Conservation (phyloP, 345 rosid species). For the Cochlearia excelsa region DNA sequence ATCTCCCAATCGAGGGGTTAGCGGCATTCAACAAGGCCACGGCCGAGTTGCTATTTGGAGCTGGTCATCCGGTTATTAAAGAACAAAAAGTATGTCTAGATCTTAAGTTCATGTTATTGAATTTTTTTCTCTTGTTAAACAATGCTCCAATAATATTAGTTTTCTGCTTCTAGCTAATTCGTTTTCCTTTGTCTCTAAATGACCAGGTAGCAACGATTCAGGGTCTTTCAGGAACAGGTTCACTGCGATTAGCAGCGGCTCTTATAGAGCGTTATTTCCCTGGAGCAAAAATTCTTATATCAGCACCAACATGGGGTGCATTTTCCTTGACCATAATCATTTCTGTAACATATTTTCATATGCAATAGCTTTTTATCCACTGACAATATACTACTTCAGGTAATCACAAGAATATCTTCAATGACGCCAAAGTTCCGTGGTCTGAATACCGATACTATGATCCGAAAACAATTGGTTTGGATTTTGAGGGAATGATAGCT, state of each 20-base stretch:
- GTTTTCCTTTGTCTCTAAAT: slow-evolving; percentile 4
- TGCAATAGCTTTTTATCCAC: not conserved
- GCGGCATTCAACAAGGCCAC: slow-evolving; percentile 89
- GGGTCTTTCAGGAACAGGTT: slow-evolving; percentile 98
- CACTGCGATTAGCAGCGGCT: slow-evolving; percentile 88
- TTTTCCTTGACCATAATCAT: slow-evolving; percentile 13
- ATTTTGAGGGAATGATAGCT: slow-evolving; percentile 93
- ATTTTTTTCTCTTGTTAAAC: slow-evolving; percentile 4
- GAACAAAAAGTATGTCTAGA: slow-evolving; percentile 60
- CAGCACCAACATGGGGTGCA: slow-evolving; percentile 93
- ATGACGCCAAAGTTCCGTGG: slow-evolving; percentile 96
- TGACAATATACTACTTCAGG: slow-evolving; percentile 46
- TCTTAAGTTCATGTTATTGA: not conserved
- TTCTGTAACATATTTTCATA: not conserved
- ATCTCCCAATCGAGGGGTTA: slow-evolving; percentile 98
- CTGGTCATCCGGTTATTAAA: slow-evolving; percentile 66
- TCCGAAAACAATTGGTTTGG: slow-evolving; percentile 96
- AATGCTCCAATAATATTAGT: not conserved
- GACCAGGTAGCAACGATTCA: slow-evolving; percentile 94
- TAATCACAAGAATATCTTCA: slow-evolving; percentile 94
- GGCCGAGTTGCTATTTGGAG: slow-evolving; percentile 85
- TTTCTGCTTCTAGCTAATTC: not conserved
- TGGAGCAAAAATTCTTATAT: slow-evolving; percentile 81
- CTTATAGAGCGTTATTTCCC: slow-evolving; percentile 90
- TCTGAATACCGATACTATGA: slow-evolving; percentile 94